A percentile compares a stretch with the other conserved stretches of the same genome.
These are phyloP conservation scores for Lachancea cidri DNA, from an alignment of 805 yeast species.

Conservation along the genomic window DNA sequence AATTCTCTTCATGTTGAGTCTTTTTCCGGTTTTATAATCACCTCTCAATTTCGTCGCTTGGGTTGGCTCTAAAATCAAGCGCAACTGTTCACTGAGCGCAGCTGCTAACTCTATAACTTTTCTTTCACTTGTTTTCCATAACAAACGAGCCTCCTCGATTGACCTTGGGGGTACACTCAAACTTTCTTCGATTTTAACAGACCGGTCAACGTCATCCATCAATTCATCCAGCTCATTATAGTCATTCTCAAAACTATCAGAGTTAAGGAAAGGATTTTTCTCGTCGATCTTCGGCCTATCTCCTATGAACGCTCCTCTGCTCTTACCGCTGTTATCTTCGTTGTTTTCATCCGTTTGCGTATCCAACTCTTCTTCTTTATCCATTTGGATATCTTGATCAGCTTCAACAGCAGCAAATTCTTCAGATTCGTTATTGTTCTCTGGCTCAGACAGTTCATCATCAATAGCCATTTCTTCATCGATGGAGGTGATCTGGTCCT, in stretches of 20 bases:
- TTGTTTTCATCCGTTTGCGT: constrained; percentile 25
- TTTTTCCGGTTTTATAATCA: constrained; percentile 94
- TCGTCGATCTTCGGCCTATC: constrained; percentile 37
- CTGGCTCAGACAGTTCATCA: constrained; percentile 41
- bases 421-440: constrained; percentile 24
- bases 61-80: constrained; percentile 92
- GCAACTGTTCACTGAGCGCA: constrained; percentile 82
- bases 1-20: constrained; percentile 94
- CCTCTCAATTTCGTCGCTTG: constrained; percentile 92
- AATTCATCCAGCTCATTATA: constrained; percentile 30
- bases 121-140: constrained; percentile 80
- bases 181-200: constrained; percentile 25
- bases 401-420: constrained; percentile 32
- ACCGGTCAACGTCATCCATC: constrained; percentile 32
- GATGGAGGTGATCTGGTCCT: constrained; percentile 70
- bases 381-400: constrained; percentile 28
- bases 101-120: constrained; percentile 87
- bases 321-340: constrained; percentile 39
- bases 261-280: constrained; percentile 18
- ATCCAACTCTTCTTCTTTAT: constrained; percentile 26
- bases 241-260: constrained; percentile 24
- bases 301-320: constrained; percentile 47
- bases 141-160: constrained; percentile 60
- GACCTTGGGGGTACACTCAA: constrained; percentile 42
- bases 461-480: constrained; percentile 81